Evolutionary conservation across 305 asterid genomes (phyloP).

Genomic region (Fraxinus platypoda): DNA sequence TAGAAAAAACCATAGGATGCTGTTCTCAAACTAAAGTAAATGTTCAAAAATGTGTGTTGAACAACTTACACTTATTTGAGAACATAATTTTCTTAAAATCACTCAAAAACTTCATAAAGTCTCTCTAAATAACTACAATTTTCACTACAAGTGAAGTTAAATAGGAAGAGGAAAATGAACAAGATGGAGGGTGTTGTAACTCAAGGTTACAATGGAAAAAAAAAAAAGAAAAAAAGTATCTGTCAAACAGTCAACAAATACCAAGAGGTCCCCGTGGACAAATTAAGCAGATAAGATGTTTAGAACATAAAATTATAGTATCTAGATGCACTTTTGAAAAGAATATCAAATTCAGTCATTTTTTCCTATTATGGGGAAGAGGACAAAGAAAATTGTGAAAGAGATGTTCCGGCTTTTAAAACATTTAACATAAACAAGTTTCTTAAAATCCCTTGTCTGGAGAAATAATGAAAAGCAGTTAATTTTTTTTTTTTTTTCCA

Average conservation of each 20-base stretch:
- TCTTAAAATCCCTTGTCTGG: not conserved
- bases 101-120: not conserved
- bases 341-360: not conserved
- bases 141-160: conserved; percentile 3
- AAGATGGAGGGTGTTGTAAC: not conserved
- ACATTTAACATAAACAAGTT: not conserved
- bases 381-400: not conserved
- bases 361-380: not conserved
- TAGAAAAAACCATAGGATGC: not conserved
- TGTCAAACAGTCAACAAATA: not conserved
- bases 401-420: not conserved
- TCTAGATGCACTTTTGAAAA: not conserved
- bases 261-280: not conserved
- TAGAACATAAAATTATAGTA: not conserved
- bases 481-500: not conserved
- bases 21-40: not conserved
- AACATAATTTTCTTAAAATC: not conserved
- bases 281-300: not conserved
- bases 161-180: not conserved
- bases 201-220: not conserved
- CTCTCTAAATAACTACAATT: not conserved
- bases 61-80: not conserved
- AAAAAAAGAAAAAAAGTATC: not conserved
- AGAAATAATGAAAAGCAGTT: not conserved
- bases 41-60: not conserved